Percentiles rank a stretch among this genome's conserved stretches.
Evolutionary conservation across 306 rosid species (phyloP).

Genomic region (Notholithocarpus densiflorus): DNA sequence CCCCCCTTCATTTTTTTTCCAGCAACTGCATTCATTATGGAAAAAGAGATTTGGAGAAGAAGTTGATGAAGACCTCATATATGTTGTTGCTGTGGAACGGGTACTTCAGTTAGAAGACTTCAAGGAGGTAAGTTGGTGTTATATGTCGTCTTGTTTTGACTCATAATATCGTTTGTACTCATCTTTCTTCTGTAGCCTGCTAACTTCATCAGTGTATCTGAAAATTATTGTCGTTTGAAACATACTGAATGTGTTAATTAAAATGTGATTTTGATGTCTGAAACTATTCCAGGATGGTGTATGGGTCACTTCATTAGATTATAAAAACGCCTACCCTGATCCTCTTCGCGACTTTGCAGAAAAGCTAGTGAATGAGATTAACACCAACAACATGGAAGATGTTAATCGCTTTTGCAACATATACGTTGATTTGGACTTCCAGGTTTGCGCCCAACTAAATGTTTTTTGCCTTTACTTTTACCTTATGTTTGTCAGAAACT

Average conservation of each 20-base stretch:
- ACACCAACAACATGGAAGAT: slow-evolving; percentile 75
- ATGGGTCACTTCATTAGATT: slow-evolving; percentile 69
- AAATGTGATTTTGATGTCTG: background rate
- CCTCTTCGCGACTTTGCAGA: slow-evolving; percentile 82
- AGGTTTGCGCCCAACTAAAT: slow-evolving; percentile 40
- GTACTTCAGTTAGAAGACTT: slow-evolving; percentile 84
- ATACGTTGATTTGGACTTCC: slow-evolving; percentile 70
- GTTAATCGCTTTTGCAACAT: slow-evolving; percentile 78
- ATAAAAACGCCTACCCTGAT: slow-evolving; percentile 72
- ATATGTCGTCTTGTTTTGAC: background rate
- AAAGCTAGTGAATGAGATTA: slow-evolving; percentile 70
- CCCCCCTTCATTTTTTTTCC: background rate
- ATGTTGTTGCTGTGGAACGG: slow-evolving; percentile 59
- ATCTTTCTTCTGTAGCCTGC: background rate
- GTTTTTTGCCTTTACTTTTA: slow-evolving; percentile 1
- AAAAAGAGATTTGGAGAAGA: slow-evolving; percentile 81
- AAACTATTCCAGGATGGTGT: slow-evolving; percentile 52
- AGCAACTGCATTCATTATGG: slow-evolving; percentile 69
- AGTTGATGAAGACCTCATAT: slow-evolving; percentile 59
- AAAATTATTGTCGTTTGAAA: background rate
- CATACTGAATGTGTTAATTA: background rate
- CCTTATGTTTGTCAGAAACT: background rate
- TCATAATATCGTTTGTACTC: background rate
- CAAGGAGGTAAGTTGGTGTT: slow-evolving; percentile 53
- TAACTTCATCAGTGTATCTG: background rate